A percentile compares a stretch with the other conserved stretches of the same genome.
These are phyloP conservation scores for Monilinia fructicola DNA, from an alignment of 2,329 filamentous ascomycete genomes.

Conservation along the genomic window DNA sequence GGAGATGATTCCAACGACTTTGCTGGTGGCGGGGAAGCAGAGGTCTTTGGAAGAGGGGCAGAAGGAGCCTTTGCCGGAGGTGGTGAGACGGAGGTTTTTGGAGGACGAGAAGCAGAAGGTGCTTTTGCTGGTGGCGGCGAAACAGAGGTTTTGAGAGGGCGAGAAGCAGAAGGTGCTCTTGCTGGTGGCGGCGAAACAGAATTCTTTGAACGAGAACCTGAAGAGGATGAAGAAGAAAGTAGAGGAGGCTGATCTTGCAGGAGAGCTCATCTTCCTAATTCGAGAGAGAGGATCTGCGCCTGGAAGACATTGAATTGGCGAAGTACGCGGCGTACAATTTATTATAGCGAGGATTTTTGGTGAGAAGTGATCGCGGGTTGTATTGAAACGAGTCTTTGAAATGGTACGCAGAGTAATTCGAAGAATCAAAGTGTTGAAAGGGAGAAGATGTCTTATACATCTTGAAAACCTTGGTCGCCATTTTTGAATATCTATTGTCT, in stretches of 20 bases:
- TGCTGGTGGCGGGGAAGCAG: background rate
- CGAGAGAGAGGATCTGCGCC: background rate
- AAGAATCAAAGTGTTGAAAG: slow-evolving; percentile 7
- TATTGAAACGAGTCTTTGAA: slow-evolving; percentile 3
- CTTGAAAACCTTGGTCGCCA: slow-evolving; percentile 18
- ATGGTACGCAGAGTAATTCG: background rate
- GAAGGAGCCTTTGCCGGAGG: background rate
- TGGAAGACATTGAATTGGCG: slow-evolving; percentile 3
- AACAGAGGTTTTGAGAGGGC: background rate
- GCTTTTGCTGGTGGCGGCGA: background rate
- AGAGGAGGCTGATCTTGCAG: slow-evolving; percentile 13
- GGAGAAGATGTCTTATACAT: slow-evolving; percentile 6
- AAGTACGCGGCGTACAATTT: slow-evolving; percentile 15
- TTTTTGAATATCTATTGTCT: background rate
- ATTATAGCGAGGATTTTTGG: slow-evolving; percentile 3
- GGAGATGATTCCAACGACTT: background rate
- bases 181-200: slow-evolving; percentile 1
- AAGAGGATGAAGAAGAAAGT: background rate
- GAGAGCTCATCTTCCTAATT: slow-evolving; percentile 11
- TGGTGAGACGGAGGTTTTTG: background rate
- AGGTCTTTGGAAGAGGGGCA: background rate
- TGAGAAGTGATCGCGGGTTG: slow-evolving; percentile 8
- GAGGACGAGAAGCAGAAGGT: background rate
- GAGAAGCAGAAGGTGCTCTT: background rate
- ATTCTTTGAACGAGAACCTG: background rate